Evolutionary conservation across 1,284 basidiomycete species (phyloP), one percentile per base, ranked within the genome.

Genomic region (Moniliophthora roreri): DNA sequence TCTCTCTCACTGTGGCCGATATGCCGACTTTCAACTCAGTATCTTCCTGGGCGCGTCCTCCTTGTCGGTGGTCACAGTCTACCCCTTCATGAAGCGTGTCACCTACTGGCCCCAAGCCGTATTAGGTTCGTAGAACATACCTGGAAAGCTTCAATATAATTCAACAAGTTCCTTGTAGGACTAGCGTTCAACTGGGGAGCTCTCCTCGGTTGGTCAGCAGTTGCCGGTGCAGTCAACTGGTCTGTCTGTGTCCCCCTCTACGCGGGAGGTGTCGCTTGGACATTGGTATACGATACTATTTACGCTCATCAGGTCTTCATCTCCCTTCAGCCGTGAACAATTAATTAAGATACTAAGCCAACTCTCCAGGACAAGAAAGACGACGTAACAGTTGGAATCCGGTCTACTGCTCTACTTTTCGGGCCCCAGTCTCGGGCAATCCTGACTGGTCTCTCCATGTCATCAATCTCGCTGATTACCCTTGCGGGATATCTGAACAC

Each of bases 101-200:
- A 99, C 97, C 0, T 80, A 98, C 68, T 98, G 95, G 91, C 97
- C 97, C 1, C 97, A 99, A 67, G 84, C 93, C 39, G 88, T 95
- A 21, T 84, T 98, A 18, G 95, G 94, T 93, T 59, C 58, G 79
- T 67, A n/a, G 16, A 10, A 26, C n/a, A 37, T 46, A 23, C 24
- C 18, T 23, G 37, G 20, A 28, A 11, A 41, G 44, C 44, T 41
- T 20, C 35, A 38, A 10, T 51, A 36, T 20, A 24, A 37, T 41
- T 18, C 21, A 10, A 24, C 2, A 15, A 46, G 51, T 28, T 39
- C 21, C 36, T 2, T 34, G 18, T 59, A 95, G 94, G 95, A 2
- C 77, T 98, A 45, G 87, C 95, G 0, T 99, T 98, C 71, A 98
- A 98, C 69, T 99, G 96, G 97, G 97, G 97, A 11, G 89, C 94